phyloP scores from a whole-genome alignment of 78 protist species.

The Protostelium mycophagum region DNA sequence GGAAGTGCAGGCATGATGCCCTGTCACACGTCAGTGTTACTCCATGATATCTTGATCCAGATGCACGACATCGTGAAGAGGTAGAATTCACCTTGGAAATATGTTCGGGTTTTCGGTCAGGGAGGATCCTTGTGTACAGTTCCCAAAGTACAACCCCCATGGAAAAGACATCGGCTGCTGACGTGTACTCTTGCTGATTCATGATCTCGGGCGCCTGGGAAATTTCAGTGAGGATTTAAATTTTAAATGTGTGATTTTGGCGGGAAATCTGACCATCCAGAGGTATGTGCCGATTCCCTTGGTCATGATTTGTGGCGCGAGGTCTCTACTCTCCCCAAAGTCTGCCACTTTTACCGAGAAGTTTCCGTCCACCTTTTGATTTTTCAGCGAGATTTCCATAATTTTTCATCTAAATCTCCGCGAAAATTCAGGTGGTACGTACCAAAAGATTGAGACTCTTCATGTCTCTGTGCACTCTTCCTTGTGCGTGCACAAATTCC shows the following conservation, averaged over 20 bases:
- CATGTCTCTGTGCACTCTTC: not conserved
- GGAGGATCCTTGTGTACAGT: not conserved
- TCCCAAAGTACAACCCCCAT: not conserved
- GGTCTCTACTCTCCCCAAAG: not conserved
- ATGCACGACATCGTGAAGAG: too few species aligned
- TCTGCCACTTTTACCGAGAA: not conserved
- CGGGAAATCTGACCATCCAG: not conserved
- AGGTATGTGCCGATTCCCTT: not conserved
- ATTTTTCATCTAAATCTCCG: not conserved
- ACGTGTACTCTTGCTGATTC: not conserved
- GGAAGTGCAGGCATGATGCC: not conserved
- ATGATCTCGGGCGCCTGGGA: not conserved
- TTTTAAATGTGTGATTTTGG: too few species aligned
- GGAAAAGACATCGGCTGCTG: not conserved
- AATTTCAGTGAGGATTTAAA: not conserved
- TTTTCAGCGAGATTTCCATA: too few species aligned
- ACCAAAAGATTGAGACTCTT: not conserved
- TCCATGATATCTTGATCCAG: too few species aligned
- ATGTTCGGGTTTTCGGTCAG: not conserved
- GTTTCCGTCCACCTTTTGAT: not conserved
- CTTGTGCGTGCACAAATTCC: not conserved
- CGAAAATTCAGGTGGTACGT: not conserved
- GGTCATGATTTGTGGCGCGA: not conserved
- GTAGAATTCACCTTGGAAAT: too few species aligned
- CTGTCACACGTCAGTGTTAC: too few species aligned